phyloP scores from a whole-genome alignment of 2,329 filamentous ascomycete species.

The Penicillium sp. region DNA sequence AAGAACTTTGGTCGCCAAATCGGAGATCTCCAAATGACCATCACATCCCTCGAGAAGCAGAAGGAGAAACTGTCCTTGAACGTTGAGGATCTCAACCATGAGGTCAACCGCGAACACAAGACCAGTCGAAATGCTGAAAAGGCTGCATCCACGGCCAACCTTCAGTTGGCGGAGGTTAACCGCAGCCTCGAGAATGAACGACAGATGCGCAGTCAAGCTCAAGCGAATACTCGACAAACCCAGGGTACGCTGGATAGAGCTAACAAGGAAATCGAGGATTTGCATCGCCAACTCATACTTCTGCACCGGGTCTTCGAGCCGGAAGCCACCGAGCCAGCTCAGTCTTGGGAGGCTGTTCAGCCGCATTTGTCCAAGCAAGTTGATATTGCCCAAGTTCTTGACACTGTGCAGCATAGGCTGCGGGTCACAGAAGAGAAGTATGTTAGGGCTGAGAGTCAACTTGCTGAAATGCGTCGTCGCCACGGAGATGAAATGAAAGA shows the following conservation, averaged over 20 bases:
- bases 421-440: conserved; percentile 80
- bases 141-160: conserved; percentile 72
- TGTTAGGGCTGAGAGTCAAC: conserved; percentile 76
- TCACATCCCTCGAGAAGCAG: conserved; percentile 86
- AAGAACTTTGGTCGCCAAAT: conserved; percentile 78
- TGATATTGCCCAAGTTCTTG: conserved; percentile 80
- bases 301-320: conserved; percentile 87
- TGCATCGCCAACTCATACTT: conserved; percentile 74
- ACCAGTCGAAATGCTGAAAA: conserved; percentile 88
- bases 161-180: conserved; percentile 85
- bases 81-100: conserved; percentile 89
- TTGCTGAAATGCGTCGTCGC: conserved; percentile 72
- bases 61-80: conserved; percentile 87
- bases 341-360: conserved; percentile 67
- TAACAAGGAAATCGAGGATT: conserved; percentile 76
- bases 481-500: conserved; percentile 70
- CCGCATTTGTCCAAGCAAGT: conserved; percentile 66
- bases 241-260: conserved; percentile 76
- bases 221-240: conserved; percentile 78
- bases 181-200: conserved; percentile 87
- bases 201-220: conserved; percentile 79
- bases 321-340: conserved; percentile 63
- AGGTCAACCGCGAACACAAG: conserved; percentile 86
- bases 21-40: conserved; percentile 77
- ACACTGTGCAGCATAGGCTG: conserved; percentile 84